A percentile compares a stretch with the other conserved stretches of the same genome.
Conservation (phyloP, 176 grass and related monocot species). For the Oryza glaberrima region DNA sequence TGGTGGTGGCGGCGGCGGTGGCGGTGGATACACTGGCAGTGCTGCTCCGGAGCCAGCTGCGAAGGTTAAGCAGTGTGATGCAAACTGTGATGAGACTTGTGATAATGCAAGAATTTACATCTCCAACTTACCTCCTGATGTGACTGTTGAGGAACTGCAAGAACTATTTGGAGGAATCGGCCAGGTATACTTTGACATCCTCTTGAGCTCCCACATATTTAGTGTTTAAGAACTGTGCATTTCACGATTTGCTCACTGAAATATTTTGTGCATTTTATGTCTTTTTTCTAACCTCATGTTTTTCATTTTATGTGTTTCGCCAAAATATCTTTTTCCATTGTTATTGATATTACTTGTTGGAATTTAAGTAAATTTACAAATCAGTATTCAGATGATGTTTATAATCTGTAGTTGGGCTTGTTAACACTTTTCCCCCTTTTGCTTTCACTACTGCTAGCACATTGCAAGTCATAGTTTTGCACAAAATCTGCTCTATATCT, state of each 20-base stretch:
- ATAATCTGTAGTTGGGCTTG: background rate
- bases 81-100: slow-evolving; percentile 83
- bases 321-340: background rate
- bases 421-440: slow-evolving; percentile 1
- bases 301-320: background rate
- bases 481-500: background rate
- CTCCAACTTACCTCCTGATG: slow-evolving; percentile 96
- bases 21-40: slow-evolving; percentile 50
- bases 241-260: background rate
- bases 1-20: slow-evolving; percentile 19
- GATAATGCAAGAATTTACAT: slow-evolving; percentile 99
- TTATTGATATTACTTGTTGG: background rate
- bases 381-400: background rate
- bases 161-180: slow-evolving; percentile 96
- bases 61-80: slow-evolving; percentile 95
- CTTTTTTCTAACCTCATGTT: background rate
- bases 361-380: background rate
- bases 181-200: slow-evolving; percentile 55
- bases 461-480: background rate
- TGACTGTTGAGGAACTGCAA: slow-evolving; percentile 86
- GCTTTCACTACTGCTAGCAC: background rate
- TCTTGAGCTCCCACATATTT: background rate
- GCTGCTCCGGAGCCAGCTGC: slow-evolving; percentile 42
- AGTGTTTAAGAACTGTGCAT: background rate
- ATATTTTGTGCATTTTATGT: background rate